phyloP scores from a whole-genome alignment of 2,329 filamentous ascomycete species.

The Cordyceps militaris region DNA sequence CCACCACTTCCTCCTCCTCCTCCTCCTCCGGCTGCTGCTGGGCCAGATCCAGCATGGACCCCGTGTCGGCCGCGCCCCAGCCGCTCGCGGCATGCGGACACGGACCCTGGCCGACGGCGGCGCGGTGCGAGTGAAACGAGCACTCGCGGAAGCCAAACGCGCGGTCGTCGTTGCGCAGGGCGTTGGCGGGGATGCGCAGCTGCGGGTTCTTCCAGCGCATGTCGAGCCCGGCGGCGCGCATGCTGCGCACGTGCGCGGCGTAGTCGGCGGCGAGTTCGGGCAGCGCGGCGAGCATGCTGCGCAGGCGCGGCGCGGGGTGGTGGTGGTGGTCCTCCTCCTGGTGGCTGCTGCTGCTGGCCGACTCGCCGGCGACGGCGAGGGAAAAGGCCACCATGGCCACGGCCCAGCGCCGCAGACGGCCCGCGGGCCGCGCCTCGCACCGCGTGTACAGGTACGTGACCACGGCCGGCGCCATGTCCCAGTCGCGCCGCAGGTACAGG shows the following conservation, averaged over 20 bases:
- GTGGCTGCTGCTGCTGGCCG: conserved; percentile 15
- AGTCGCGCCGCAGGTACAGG: conserved; percentile 51
- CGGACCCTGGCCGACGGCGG: conserved; percentile 44
- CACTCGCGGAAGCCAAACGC: conserved; percentile 55
- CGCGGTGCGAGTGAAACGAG: conserved; percentile 53
- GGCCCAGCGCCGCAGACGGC: conserved; percentile 51
- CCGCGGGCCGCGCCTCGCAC: conserved; percentile 41
- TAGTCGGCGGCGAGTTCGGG: conserved; percentile 46
- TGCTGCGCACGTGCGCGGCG: conserved; percentile 44
- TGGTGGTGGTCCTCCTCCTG: neutral
- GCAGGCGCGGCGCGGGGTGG: conserved; percentile 29
- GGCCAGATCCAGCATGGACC: conserved; percentile 8
- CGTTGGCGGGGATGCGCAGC: conserved; percentile 50
- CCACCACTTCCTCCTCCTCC: neutral
- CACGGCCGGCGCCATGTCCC: conserved; percentile 47
- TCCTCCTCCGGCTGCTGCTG: neutral
- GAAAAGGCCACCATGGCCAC: conserved; percentile 56
- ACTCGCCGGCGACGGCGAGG: conserved; percentile 26
- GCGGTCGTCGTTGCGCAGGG: conserved; percentile 48
- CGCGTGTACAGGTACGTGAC: conserved; percentile 47
- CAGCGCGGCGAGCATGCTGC: conserved; percentile 35
- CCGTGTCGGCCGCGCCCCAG: neutral
- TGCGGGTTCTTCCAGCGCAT: conserved; percentile 54
- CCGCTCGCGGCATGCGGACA: conserved; percentile 38
- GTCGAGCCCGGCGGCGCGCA: conserved; percentile 43